Percentiles rank a stretch among this genome's conserved stretches.
Evolutionary conservation across 345 rosid species (phyloP).

Genomic region (Lenwebbia sp.): DNA sequence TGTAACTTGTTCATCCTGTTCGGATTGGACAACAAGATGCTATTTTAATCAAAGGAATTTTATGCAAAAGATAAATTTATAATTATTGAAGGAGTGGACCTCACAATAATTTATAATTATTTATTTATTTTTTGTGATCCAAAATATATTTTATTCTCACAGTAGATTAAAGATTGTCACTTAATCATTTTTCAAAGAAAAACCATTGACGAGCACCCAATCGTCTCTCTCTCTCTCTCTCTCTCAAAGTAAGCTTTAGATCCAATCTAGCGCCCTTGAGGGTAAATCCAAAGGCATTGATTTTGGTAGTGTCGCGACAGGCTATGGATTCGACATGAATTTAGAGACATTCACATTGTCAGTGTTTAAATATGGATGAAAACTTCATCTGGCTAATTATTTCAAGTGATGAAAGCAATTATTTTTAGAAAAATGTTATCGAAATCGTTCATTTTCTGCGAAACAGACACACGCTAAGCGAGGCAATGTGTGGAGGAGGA

Average conservation of each 20-base stretch:
- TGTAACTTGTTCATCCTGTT: neutral
- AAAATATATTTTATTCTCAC: too few species aligned
- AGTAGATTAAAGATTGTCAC: too few species aligned
- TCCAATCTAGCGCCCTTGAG: too few species aligned
- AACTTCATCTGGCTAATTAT: neutral
- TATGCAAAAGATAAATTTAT: neutral
- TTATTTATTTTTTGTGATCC: too few species aligned
- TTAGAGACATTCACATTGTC: neutral
- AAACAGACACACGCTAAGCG: fast-evolving
- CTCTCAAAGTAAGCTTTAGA: too few species aligned
- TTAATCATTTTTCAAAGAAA: too few species aligned
- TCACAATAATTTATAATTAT: too few species aligned
- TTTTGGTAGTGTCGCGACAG: neutral
- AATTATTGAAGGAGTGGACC: too few species aligned
- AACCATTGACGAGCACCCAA: too few species aligned
- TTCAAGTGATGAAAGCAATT: fast-evolving
- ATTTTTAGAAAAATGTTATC: neutral
- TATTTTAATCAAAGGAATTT: neutral
- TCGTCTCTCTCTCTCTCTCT: too few species aligned
- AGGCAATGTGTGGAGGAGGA: neutral
- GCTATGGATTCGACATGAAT: neutral
- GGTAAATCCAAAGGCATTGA: neutral
- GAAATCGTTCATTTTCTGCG: neutral
- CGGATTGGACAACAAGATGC: neutral
- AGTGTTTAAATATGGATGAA: neutral